These are phyloP conservation scores for Malus sylvestris DNA, from an alignment of 306 rosid genomes.

Conservation along the genomic window DNA sequence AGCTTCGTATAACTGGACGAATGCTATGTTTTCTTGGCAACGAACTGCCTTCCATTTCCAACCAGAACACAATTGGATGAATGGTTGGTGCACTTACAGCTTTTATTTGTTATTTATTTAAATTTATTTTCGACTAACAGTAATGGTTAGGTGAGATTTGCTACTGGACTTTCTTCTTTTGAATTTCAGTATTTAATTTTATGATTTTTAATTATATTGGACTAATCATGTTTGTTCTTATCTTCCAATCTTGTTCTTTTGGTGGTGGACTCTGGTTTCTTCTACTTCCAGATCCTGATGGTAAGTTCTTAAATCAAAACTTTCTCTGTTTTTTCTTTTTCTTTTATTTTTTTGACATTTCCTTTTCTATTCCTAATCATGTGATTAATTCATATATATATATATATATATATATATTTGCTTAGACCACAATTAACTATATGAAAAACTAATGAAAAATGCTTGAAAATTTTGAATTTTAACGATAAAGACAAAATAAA, in stretches of 20 bases:
- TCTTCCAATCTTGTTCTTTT: slow-evolving; percentile 10
- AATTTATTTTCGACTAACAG: neutral
- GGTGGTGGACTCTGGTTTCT: slow-evolving; percentile 6
- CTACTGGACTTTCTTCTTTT: neutral
- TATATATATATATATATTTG: no score
- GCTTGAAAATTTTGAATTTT: no score
- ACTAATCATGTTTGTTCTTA: slow-evolving; percentile 10
- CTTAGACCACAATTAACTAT: no score
- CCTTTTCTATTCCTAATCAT: neutral
- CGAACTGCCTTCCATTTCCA: slow-evolving; percentile 79
- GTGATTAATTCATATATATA: no score
- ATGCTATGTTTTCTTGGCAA: slow-evolving; percentile 86
- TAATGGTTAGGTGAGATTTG: slow-evolving; percentile 20
- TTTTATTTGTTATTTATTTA: neutral
- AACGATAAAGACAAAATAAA: no score
- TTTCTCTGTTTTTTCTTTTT: no score
- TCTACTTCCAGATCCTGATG: slow-evolving; percentile 84
- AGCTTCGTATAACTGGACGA: slow-evolving; percentile 58
- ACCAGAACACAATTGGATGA: slow-evolving; percentile 71
- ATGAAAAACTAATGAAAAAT: no score
- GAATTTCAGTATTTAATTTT: neutral
- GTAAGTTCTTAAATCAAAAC: slow-evolving; percentile 29
- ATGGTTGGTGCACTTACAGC: slow-evolving; percentile 44
- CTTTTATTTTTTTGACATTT: neutral
- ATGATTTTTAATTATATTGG: neutral